Conservation (phyloP, 2,329 filamentous ascomycete species). For the Pseudogymnoascus sp. region DNA sequence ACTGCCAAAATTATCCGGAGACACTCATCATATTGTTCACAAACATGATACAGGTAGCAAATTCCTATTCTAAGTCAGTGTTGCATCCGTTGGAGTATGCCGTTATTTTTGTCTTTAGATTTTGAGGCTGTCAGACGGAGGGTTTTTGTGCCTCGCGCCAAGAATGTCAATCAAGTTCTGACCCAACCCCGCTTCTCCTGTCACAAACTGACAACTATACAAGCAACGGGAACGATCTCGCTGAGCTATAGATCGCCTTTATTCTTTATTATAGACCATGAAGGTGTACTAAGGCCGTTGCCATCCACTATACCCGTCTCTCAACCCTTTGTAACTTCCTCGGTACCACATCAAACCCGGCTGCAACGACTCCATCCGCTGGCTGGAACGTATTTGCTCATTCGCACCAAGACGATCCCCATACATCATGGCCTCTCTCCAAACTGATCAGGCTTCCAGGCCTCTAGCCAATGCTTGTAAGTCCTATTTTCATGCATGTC, state of each 20-base stretch:
- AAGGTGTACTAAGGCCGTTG: neutral
- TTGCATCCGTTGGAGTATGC: neutral
- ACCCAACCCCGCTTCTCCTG: neutral
- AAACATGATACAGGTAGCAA: no score
- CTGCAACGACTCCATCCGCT: neutral
- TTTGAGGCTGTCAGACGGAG: neutral
- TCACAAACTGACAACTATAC: neutral
- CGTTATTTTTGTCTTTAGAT: no score
- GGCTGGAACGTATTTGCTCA: neutral
- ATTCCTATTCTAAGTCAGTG: neutral
- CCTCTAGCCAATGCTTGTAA: neutral
- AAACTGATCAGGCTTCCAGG: neutral
- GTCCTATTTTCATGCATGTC: neutral
- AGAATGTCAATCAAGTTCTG: neutral
- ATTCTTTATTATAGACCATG: neutral
- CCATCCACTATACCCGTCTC: neutral
- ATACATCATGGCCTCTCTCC: neutral
- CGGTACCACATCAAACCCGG: neutral
- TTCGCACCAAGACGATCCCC: neutral
- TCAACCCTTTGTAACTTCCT: neutral
- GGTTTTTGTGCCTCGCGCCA: neutral
- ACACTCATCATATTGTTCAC: no score
- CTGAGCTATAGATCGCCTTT: neutral
- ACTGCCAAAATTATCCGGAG: neutral
- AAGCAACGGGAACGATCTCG: neutral